These are phyloP conservation scores for Colletotrichum sp. DNA, from an alignment of 2,329 filamentous ascomycete species.

Conservation along the genomic window DNA sequence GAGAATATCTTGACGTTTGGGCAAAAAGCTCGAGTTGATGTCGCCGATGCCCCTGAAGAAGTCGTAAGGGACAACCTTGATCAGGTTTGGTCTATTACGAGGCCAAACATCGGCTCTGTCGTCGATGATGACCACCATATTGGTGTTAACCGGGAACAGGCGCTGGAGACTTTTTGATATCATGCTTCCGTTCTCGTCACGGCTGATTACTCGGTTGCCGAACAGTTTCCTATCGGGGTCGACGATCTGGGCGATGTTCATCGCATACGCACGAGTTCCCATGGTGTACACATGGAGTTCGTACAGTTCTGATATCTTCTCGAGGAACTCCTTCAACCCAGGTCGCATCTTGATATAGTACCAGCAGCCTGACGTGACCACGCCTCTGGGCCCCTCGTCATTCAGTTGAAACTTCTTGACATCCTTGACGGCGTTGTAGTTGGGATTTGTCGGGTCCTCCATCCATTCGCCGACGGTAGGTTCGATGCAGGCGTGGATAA, in stretches of 20 bases:
- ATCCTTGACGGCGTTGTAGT: constrained; percentile 88
- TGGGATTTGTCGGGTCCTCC: constrained; percentile 84
- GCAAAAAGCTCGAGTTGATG: constrained; percentile 97
- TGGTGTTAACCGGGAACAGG: constrained; percentile 93
- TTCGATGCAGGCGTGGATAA: constrained; percentile 97
- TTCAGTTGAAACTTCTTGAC: constrained; percentile 87
- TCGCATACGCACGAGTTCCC: constrained; percentile 95
- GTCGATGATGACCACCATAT: constrained; percentile 99
- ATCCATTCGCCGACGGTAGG: constrained; percentile 97
- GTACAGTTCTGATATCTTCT: constrained; percentile 79
- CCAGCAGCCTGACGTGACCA: constrained; percentile 72
- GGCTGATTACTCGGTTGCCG: constrained; percentile 91
- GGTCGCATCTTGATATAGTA: constrained; percentile 99
- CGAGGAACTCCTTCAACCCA: constrained; percentile 80
- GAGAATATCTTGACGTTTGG: constrained; percentile 70
- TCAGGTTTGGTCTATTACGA: constrained; percentile 86
- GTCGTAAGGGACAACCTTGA: constrained; percentile 94
- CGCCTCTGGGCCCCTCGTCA: constrained; percentile 79
- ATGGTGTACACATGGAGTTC: constrained; percentile 99
- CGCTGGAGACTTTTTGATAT: constrained; percentile 88
- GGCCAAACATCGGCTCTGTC: constrained; percentile 96
- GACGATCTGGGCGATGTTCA: constrained; percentile 89
- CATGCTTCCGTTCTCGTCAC: constrained; percentile 95
- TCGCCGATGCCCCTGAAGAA: constrained; percentile 98
- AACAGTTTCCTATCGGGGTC: constrained; percentile 91